Evolutionary conservation across 257 asterid genomes (phyloP), one percentile per base, ranked within the genome.

Genomic region (Thymus mandschuricus): DNA sequence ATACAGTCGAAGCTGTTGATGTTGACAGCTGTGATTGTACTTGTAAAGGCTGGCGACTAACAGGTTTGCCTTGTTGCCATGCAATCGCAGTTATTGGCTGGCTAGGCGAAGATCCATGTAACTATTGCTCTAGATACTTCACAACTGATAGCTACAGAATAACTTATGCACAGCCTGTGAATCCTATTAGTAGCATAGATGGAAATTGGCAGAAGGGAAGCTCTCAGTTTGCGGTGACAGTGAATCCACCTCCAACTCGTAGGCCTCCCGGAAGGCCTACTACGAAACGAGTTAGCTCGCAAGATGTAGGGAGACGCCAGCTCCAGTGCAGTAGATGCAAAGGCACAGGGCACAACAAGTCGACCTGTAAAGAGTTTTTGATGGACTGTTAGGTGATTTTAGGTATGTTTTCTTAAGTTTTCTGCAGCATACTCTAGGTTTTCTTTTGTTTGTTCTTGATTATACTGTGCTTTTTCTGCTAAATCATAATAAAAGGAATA

Each of bases 251-350:
- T 44, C 98, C 98, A 2, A 92, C 98, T 29, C 90, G 97, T 15
- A 88, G 99, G 9, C 99, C 98, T 12, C 99, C 99, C 0, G 98
- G 98, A 3, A 72, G 99, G 62, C 99, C 98, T 28, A 82, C 94
- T 28, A 87, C 88, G 2, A 92, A 88, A 87, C 86, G 85, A 64
- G 81, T 70, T 29, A 87, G 95, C 61, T 78, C 87, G 4, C 92
- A 86, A 59, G 98, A 87, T 12, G 72, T 79, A 0, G 85, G 85
- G 73, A 85, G 89, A 75, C 86, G 98, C 3, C 95, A 86, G 64
- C 92, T 92, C 48, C 97, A 90, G 55, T 95, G 99, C 80, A 95
- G 97, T 76, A 85, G 84, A 73, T 95, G 99, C 89, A 95, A 91
- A 84, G 93, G 90, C 52, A 84, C 89, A 1, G 99, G 99, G 60